These are phyloP conservation scores for Eucalyptus virginea DNA, from an alignment of 345 rosid genomes.

Conservation along the genomic window DNA sequence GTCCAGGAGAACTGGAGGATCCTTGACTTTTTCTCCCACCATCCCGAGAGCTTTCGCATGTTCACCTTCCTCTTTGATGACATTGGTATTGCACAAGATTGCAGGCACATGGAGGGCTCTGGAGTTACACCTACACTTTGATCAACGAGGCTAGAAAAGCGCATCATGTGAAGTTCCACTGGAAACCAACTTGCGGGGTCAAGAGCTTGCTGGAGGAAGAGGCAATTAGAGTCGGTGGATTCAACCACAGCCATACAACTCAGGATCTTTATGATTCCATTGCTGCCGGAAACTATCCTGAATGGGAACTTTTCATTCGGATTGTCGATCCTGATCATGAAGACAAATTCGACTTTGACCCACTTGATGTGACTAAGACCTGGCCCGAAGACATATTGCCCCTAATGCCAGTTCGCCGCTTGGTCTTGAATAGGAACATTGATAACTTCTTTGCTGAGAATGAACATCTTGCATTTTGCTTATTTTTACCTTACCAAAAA, in stretches of 20 bases:
- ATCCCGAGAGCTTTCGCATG: background rate
- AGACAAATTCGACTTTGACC: slow-evolving; percentile 75
- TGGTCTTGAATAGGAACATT: slow-evolving; percentile 87
- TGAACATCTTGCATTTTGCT: slow-evolving; percentile 83
- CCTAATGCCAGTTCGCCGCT: slow-evolving; percentile 80
- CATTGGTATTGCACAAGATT: background rate
- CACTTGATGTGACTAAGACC: slow-evolving; percentile 88
- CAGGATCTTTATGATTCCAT: slow-evolving; percentile 83
- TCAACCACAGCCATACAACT: background rate
- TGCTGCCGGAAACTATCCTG: slow-evolving; percentile 81
- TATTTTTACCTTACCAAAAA: too few relatives aligned
- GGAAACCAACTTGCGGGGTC: background rate
- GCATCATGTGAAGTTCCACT: background rate
- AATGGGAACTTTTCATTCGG: slow-evolving; percentile 78
- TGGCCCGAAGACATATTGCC: slow-evolving; percentile 98
- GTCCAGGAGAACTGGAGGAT: slow-evolving; percentile 3
- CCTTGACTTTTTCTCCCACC: slow-evolving; percentile 2
- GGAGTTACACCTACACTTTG: background rate
- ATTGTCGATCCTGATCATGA: slow-evolving; percentile 75
- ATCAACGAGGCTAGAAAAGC: background rate
- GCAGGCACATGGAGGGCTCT: slow-evolving; percentile 1
- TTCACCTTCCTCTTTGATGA: background rate
- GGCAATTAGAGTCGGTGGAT: background rate
- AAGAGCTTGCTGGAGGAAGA: slow-evolving; percentile 1
- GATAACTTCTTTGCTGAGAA: slow-evolving; percentile 93